phyloP scores from a whole-genome alignment of 2,329 filamentous ascomycete species.

The Mollisia scopiformis region DNA sequence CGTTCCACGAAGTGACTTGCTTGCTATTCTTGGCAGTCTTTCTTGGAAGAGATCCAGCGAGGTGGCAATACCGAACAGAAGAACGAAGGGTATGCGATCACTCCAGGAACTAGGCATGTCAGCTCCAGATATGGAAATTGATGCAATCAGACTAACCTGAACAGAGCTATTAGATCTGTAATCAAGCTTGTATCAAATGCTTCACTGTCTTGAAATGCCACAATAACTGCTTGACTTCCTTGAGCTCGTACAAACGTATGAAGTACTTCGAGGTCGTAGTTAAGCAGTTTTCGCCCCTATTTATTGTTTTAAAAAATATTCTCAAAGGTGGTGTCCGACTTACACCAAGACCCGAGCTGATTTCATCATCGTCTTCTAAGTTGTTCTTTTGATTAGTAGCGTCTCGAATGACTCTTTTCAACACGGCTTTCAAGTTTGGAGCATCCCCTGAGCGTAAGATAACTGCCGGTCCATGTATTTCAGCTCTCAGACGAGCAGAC shows the following conservation, averaged over 20 bases:
- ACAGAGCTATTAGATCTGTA: conserved; percentile 69
- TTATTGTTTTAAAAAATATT: conserved; percentile 17
- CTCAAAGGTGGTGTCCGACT: conserved; percentile 28
- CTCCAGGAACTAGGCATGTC: conserved; percentile 60
- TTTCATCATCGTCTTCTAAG: conserved; percentile 56
- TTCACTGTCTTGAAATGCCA: conserved; percentile 82
- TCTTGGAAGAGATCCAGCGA: conserved; percentile 80
- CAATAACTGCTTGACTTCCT: conserved; percentile 61
- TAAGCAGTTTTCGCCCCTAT: conserved; percentile 67
- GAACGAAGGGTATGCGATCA: conserved; percentile 74
- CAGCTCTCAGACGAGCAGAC: conserved; percentile 54
- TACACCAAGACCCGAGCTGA: conserved; percentile 51
- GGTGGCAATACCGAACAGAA: conserved; percentile 80
- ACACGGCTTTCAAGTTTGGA: conserved; percentile 71
- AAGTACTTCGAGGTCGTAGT: conserved; percentile 78
- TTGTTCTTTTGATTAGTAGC: conserved; percentile 52
- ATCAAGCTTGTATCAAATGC: conserved; percentile 76
- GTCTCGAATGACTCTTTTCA: conserved; percentile 75
- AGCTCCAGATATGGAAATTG: neutral
- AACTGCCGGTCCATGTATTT: conserved; percentile 60
- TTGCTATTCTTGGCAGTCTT: conserved; percentile 69
- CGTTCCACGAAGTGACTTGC: conserved; percentile 67
- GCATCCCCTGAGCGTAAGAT: conserved; percentile 71
- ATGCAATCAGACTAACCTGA: conserved; percentile 55
- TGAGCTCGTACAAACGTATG: conserved; percentile 59